phyloP scores from a whole-genome alignment of 2,329 filamentous ascomycete genomes.

The Mollisiaceae sp. region DNA sequence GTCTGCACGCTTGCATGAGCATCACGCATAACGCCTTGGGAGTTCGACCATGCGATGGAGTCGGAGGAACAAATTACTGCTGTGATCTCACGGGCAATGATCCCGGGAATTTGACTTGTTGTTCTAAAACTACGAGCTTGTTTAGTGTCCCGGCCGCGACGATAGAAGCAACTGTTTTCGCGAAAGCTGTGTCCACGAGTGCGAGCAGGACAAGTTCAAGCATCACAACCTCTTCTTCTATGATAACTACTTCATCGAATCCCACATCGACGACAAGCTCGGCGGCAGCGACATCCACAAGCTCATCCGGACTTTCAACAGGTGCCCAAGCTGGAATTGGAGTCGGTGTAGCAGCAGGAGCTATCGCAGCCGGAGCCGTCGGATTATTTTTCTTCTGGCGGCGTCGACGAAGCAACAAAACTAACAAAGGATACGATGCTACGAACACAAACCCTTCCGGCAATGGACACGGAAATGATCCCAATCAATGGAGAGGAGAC shows the following conservation, averaged over 20 bases:
- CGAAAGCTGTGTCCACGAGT: not conserved
- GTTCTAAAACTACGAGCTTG: not conserved
- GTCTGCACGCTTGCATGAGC: conserved; percentile 1
- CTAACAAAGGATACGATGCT: not conserved
- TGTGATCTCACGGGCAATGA: not conserved
- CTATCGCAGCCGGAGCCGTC: not conserved
- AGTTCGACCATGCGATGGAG: not conserved
- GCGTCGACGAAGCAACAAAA: not conserved
- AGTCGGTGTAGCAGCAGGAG: not conserved
- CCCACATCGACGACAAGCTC: not conserved
- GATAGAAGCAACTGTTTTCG: not conserved
- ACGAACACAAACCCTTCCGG: not conserved
- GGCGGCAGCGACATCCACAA: not conserved
- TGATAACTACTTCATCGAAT: not conserved
- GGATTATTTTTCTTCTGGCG: conserved; percentile 7
- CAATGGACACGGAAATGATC: not conserved
- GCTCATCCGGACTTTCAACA: not conserved
- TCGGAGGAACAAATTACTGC: not conserved
- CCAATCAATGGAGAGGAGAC: not conserved
- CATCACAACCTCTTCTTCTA: not conserved
- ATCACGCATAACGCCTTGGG: not conserved
- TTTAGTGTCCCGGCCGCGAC: not conserved
- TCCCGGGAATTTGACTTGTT: not conserved
- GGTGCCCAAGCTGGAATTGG: not conserved
- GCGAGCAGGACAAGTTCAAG: not conserved